Evolutionary conservation across 352 stramenopile genomes (phyloP), one percentile per base, ranked within the genome.

Genomic region (Phytophthora hybrid): DNA sequence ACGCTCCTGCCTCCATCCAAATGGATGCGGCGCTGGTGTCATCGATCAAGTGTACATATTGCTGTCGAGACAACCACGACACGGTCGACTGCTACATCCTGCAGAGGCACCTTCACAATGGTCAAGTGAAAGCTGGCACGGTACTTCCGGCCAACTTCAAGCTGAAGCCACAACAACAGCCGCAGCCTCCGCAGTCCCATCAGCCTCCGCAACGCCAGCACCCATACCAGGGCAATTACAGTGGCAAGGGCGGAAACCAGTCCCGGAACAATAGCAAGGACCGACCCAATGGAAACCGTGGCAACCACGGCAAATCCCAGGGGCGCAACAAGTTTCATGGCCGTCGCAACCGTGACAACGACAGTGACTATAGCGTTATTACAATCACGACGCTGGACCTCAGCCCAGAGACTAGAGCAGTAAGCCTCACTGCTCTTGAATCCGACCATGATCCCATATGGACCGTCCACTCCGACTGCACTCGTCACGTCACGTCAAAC

Each of bases 61-160:
- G 56, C 10, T 18, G 59, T 7, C 55, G 62, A 1, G 56, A 63
- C 21, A 76, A 71, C 32, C 62, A 76, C 31, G 54, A 61, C 37
- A 76, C 47, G 1, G 21, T 56, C 14, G 58, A 73, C 37, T 73
- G 70, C 44, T 70, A 62, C 23, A 63, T 61, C 7, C 61, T 77
- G 11, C 57, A 77, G 31, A 18, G 49, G 0, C 62, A 76, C 53
- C 41, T 71, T 2, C 19, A 47, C 10, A 41, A 60, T 29, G 63
- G 57, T 14, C 39, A 61, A 21, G 52, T 76, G 16, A 77, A 77
- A 14, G 39, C n/a, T 26, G 69, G 63, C 7, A 77, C 69, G 1
- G 59, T 68, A 13, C 57, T 73, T 1, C 63, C 63, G 14, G 37
- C 52, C 23, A 63, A 68, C n/a, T 77, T 77, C 41, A 65, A 64